Evolutionary conservation across 257 asterid species (phyloP).

Genomic region (Ehretia macrophylla): DNA sequence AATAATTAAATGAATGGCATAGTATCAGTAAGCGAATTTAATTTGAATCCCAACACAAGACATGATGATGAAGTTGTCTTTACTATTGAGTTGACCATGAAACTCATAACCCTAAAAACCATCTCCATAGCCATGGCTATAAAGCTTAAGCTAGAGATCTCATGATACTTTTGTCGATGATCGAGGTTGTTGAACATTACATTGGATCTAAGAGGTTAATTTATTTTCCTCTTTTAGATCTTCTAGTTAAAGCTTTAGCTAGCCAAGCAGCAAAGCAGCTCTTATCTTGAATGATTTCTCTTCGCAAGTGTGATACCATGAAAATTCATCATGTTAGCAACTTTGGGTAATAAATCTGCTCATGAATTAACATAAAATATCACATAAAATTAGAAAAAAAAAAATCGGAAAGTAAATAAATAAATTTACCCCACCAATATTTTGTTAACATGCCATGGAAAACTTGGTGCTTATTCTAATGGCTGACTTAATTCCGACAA

Average conservation of each 20-base stretch:
- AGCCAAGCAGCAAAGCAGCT: too few species aligned
- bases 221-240: too few species aligned
- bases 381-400: neutral
- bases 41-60: too few species aligned
- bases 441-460: neutral
- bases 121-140: neutral
- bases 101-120: constrained; percentile 23
- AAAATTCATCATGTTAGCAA: neutral
- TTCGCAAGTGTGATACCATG: too few species aligned
- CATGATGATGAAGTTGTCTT: too few species aligned
- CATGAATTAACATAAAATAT: constrained; percentile 17
- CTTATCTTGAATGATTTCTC: too few species aligned
- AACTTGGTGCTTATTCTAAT: neutral
- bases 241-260: neutral
- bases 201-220: neutral
- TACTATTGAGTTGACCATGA: too few species aligned
- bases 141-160: neutral
- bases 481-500: neutral
- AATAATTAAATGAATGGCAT: neutral
- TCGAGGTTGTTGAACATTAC: neutral
- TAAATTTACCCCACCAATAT: neutral
- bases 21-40: too few species aligned
- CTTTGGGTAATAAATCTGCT: neutral
- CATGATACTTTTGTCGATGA: neutral
- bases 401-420: neutral